A percentile compares a stretch with the other conserved stretches of the same genome.
These are phyloP conservation scores for Kodamaea lidongshanica DNA, from an alignment of 805 yeast species.

Conservation along the genomic window DNA sequence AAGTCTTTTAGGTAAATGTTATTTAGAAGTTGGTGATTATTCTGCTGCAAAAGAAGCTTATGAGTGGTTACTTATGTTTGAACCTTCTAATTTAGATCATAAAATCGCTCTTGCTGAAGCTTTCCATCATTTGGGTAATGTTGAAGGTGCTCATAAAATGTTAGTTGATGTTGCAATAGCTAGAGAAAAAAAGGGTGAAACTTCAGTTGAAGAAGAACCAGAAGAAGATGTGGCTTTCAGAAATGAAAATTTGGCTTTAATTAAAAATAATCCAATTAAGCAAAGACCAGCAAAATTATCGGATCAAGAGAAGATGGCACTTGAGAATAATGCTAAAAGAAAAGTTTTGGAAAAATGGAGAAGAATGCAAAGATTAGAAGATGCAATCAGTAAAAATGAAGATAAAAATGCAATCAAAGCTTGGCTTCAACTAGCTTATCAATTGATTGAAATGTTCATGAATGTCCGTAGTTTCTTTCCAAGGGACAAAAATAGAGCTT, in stretches of 20 bases:
- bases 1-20: slow-evolving; percentile 68
- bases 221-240: slow-evolving; percentile 6
- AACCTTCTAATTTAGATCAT: slow-evolving; percentile 64
- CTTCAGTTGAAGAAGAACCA: slow-evolving; percentile 15
- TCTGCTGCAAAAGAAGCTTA: slow-evolving; percentile 58
- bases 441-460: slow-evolving; percentile 75
- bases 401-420: slow-evolving; percentile 60
- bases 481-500: slow-evolving; percentile 61
- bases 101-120: slow-evolving; percentile 79
- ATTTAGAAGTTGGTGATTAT: slow-evolving; percentile 64
- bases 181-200: slow-evolving; percentile 11
- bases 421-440: slow-evolving; percentile 83
- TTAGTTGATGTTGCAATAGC: slow-evolving; percentile 49
- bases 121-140: slow-evolving; percentile 58
- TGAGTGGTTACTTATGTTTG: slow-evolving; percentile 44
- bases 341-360: slow-evolving; percentile 51
- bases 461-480: slow-evolving; percentile 75
- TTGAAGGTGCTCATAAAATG: slow-evolving; percentile 48
- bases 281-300: slow-evolving; percentile 17
- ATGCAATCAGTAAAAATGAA: slow-evolving; percentile 23
- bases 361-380: slow-evolving; percentile 47
- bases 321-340: slow-evolving; percentile 54
- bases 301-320: slow-evolving; percentile 45
- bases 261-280: slow-evolving; percentile 9
- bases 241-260: slow-evolving; percentile 9